Base-by-base conservation (phyloP, 176 grass and related monocot genomes). In the Avena eriantha region DNA sequence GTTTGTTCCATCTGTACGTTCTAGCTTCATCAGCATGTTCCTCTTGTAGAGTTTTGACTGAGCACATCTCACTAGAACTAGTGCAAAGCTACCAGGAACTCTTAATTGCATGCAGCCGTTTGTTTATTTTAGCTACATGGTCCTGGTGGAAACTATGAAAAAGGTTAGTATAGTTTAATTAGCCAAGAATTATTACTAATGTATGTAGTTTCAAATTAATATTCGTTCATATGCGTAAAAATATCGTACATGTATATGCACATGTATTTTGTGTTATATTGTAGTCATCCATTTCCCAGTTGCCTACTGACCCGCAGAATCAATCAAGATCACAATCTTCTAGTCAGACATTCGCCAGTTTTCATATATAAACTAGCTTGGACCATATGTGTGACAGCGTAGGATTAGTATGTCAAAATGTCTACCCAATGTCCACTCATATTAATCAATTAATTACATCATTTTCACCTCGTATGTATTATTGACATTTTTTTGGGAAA, bases 51-150 rank as follows among this genome's bases (percentile, higher is more conserved):
- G 47, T 26, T 22, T 80, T 86, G 7, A 77, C 64, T 39, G 74
- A 34, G 4, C 10, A 50, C 51, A 26, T 36, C 57, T 19, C 6
- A 70, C 11, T 14, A 54, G 54, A 19, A 19, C 61, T 53, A 87
- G 34, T 76, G 46, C 34, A 76, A 76, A 67, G 11, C 2, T 43
- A 29, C 29, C n/a, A 17, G 12, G 23, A 66, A 35, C n/a, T 67
- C 82, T 74, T 80, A 75, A 85, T 85, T 41, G n/a, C 48, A 85
- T 89, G 77, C 58, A 50, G 10, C 3, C 11, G 48, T 48, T 19
- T 14, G 36, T 16, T 73, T 14, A 2, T 2, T 48, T 73, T 49
- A 49, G 48, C 48, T 16, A 16, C 50, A 43, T 35, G 61, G 24
- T 65, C 4, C 61, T 65, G 61, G 23, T 65, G 23, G 58, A 60